A percentile compares a stretch with the other conserved stretches of the same genome.
These are phyloP conservation scores for Coix lacrymajobi DNA, from an alignment of 176 grass and related monocot genomes.

Conservation along the genomic window DNA sequence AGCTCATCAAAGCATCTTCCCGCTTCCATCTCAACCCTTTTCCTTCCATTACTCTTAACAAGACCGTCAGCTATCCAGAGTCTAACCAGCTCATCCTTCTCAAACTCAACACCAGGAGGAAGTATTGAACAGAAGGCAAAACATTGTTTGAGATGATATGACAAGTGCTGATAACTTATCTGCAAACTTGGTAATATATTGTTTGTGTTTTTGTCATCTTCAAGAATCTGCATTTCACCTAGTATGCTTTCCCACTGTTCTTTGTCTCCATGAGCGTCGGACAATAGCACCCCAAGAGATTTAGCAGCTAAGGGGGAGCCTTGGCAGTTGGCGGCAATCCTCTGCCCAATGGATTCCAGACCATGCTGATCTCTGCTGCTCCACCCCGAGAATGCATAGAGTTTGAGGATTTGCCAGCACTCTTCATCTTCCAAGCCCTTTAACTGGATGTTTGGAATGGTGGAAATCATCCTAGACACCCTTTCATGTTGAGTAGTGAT, in stretches of 20 bases:
- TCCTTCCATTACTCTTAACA: slow-evolving; percentile 13
- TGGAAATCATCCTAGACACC: slow-evolving; percentile 7
- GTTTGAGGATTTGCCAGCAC: slow-evolving; percentile 34
- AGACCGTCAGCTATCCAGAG: slow-evolving; percentile 66
- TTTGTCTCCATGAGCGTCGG: slow-evolving; percentile 19
- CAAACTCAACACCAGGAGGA: slow-evolving; percentile 42
- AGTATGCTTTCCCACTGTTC: slow-evolving; percentile 44
- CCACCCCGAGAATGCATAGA: not conserved
- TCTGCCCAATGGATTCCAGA: slow-evolving; percentile 23
- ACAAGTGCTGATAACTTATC: slow-evolving; percentile 64
- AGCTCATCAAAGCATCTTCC: slow-evolving; percentile 45
- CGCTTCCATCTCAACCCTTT: slow-evolving; percentile 28
- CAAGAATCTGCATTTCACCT: slow-evolving; percentile 42
- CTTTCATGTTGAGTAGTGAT: slow-evolving; percentile 46
- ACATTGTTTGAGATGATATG: slow-evolving; percentile 52
- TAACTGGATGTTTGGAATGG: slow-evolving; percentile 3
- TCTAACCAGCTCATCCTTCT: slow-evolving; percentile 48
- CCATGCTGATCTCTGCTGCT: not conserved
- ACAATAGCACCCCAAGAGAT: slow-evolving; percentile 46
- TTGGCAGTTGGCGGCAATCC: slow-evolving; percentile 41
- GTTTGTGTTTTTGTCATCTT: slow-evolving; percentile 22
- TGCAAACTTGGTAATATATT: slow-evolving; percentile 39
- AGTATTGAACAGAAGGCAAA: slow-evolving; percentile 55
- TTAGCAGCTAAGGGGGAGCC: slow-evolving; percentile 68
- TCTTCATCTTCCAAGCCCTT: slow-evolving; percentile 15